Conservation (phyloP, 2,329 filamentous ascomycete genomes). For the Claviceps sp. region DNA sequence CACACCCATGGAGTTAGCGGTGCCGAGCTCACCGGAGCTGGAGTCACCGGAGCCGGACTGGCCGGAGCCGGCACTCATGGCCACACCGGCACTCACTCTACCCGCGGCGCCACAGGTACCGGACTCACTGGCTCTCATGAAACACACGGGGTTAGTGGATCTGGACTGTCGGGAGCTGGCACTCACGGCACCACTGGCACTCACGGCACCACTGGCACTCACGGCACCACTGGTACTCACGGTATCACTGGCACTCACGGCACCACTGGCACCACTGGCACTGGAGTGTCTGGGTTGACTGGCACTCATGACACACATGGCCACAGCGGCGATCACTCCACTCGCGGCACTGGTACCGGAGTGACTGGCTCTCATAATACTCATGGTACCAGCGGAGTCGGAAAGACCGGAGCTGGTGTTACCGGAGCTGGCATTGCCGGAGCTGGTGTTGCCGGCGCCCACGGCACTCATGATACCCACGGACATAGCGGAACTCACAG, state of each 20-base stretch:
- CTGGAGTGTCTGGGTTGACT: conserved; percentile 8
- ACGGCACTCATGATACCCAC: neutral
- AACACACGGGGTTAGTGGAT: conserved; percentile 17
- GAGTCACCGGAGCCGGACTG: no score
- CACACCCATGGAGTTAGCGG: no score
- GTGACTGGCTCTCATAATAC: neutral
- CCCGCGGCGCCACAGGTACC: neutral
- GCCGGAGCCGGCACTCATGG: conserved; percentile 11
- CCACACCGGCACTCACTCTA: conserved; percentile 25
- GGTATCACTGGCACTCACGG: neutral
- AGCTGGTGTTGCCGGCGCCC: neutral
- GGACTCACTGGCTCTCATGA: conserved; percentile 8
- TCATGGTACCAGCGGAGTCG: neutral
- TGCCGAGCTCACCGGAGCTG: no score
- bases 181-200: conserved; percentile 7
- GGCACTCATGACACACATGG: conserved; percentile 4
- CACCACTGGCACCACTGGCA: neutral
- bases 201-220: neutral
- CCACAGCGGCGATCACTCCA: conserved; percentile 26
- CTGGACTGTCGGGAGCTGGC: conserved; percentile 2
- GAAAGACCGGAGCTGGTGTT: no score
- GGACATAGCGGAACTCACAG: neutral
- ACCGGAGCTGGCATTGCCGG: neutral
- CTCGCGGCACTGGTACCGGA: neutral
- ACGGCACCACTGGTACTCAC: conserved; percentile 4